Conservation (phyloP, 768 basidiomycete genomes). For the Leccinum boreale region DNA sequence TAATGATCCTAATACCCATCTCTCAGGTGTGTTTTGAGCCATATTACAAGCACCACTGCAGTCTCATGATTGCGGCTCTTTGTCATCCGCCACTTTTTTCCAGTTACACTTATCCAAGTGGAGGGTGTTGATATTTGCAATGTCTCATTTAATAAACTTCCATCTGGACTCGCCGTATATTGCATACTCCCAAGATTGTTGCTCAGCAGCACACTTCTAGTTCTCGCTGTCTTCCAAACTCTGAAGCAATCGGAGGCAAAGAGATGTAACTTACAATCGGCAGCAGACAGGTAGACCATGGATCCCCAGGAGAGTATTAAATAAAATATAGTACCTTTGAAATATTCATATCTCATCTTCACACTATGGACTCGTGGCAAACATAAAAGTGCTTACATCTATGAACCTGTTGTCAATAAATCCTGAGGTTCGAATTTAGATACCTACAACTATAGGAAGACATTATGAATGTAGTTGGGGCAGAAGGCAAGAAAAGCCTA, state of each 20-base stretch:
- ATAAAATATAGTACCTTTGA: neutral
- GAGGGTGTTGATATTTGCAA: neutral
- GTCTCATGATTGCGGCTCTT: neutral
- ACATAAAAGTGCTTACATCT: constrained; percentile 8
- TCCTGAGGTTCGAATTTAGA: no score
- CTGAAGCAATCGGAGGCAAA: neutral
- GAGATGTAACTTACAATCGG: constrained; percentile 6
- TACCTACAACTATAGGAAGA: neutral
- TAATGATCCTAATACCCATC: neutral
- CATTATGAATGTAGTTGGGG: neutral
- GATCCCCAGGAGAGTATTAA: neutral
- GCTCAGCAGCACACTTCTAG: neutral
- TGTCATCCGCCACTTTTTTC: neutral
- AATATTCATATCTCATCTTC: neutral
- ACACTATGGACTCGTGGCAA: neutral
- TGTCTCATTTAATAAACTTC: neutral
- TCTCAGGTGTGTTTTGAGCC: constrained; percentile 1
- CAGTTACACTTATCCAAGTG: neutral
- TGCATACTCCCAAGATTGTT: neutral
- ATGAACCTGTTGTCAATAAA: neutral
- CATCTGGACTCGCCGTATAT: neutral
- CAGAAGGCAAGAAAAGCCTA: neutral
- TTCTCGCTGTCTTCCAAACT: neutral
- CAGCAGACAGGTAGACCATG: constrained; percentile 5
- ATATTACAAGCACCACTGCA: neutral